A percentile compares a stretch with the other conserved stretches of the same genome.
Conservation (phyloP, 495 filamentous ascomycete genomes). For the Parmelia sp. region DNA sequence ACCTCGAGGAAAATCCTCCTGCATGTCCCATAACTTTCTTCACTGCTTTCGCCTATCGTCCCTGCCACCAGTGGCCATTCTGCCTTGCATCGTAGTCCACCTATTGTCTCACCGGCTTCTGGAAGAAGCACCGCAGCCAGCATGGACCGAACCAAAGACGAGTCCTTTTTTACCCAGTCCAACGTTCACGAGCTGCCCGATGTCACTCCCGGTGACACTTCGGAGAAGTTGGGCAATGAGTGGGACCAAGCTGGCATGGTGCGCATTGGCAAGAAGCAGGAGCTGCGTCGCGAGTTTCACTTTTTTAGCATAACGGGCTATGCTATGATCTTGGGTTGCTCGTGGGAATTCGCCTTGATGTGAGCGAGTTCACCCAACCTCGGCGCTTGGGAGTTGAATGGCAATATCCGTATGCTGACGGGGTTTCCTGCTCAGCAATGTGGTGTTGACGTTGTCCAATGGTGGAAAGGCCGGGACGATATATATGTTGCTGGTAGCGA, state of each 20-base stretch:
- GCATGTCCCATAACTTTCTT: not conserved
- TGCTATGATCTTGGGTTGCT: slow-evolving; percentile 26
- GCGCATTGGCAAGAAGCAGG: slow-evolving; percentile 24
- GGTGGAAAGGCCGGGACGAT: slow-evolving; percentile 24
- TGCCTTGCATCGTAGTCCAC: slow-evolving; percentile 11
- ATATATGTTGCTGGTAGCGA: slow-evolving; percentile 24
- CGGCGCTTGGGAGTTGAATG: not conserved
- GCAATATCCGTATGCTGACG: slow-evolving; percentile 16
- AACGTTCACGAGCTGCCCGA: slow-evolving; percentile 18
- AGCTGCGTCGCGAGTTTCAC: slow-evolving; percentile 24
- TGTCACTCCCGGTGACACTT: slow-evolving; percentile 20
- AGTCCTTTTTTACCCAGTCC: slow-evolving; percentile 13
- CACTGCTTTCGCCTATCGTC: slow-evolving; percentile 2
- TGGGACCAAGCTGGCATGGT: slow-evolving; percentile 22
- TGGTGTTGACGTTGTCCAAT: slow-evolving; percentile 23
- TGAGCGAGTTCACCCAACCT: slow-evolving; percentile 10
- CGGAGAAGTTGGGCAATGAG: slow-evolving; percentile 20
- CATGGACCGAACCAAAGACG: slow-evolving; percentile 17
- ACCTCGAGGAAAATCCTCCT: no score
- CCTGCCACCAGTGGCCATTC: slow-evolving; percentile 7
- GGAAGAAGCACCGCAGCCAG: slow-evolving; percentile 6
- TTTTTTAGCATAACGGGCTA: slow-evolving; percentile 27
- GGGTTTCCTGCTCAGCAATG: slow-evolving; percentile 19
- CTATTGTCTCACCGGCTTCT: slow-evolving; percentile 2
- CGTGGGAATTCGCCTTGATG: slow-evolving; percentile 26